Base-by-base conservation (phyloP, 208 protist species). In the Trichomonas gallinae region DNA sequence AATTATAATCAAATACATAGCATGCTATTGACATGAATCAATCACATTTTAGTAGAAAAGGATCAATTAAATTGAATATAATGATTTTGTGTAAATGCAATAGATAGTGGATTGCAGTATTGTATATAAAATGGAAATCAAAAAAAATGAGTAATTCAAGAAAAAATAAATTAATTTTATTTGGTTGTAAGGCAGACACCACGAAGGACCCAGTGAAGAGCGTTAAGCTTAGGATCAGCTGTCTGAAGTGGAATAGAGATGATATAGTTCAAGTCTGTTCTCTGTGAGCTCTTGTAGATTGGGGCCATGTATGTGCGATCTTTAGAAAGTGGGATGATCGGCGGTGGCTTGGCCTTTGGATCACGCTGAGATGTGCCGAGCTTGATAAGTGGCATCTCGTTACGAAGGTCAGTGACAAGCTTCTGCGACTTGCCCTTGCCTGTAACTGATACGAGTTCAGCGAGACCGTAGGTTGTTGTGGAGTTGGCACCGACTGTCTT, bases 241-340 rank as follows among this genome's bases (percentile, higher is more conserved):
- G 96, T 96, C 96, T 91, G 96, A 81, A 99, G 98, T 89, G 99
- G 98, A 17, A 99, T 98, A 97, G 98, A 98, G 96, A 99, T 99
- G 87, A 99, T 98, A 98, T 98, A 99, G 97, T 99, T 98, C 45
- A 98, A 98, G 97, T 99, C 99, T 23, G 98, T 99, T 87, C 99
- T 97, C 17, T 97, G 98, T 8, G 98, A 98, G 97, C 99, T 99
- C 97, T 98, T 99, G 98, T 99, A 99, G 51, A 99, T 98, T 17
- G 99, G 99, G 97, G 99, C 99, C 36, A 98, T 98, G 98, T 99
- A 99, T 21, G 46, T 72, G 31, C 82, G 34, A 31, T 81, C 45
- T 10, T 42, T 63, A 36, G 72, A 97, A 21, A 42, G 81, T n/a
- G 34, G 72, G 26, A 48, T 81, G 44, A 38, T 13, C 26, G 21